Percentiles rank a stretch among this genome's conserved stretches.
phyloP scores from a whole-genome alignment of 805 yeast genomes.

The Hanseniaspora singularis region DNA sequence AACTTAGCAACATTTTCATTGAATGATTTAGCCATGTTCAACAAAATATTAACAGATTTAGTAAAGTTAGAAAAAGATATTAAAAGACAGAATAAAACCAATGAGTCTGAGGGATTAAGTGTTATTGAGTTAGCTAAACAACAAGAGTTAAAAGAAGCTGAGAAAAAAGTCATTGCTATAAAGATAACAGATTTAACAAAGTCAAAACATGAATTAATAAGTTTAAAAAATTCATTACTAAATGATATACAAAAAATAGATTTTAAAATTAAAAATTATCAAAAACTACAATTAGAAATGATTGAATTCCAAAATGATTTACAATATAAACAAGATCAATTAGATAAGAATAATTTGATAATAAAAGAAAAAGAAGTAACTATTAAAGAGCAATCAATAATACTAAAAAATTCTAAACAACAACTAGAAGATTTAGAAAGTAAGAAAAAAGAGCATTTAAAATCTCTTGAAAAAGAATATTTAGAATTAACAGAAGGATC shows the following conservation, averaged over 20 bases:
- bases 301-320: conserved; percentile 20
- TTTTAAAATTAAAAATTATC: not conserved
- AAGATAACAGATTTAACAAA: conserved; percentile 23
- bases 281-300: conserved; percentile 25
- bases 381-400: no score
- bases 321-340: not conserved
- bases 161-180: conserved; percentile 27
- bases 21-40: no score
- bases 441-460: conserved; percentile 5
- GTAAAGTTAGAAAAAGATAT: not conserved
- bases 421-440: not conserved
- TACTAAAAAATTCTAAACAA: no score
- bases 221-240: not conserved
- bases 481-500: not conserved
- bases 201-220: not conserved
- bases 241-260: conserved; percentile 2
- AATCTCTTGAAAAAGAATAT: conserved; percentile 16
- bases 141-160: conserved; percentile 20
- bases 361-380: no score
- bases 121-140: not conserved
- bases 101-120: not conserved
- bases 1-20: no score
- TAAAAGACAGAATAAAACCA: not conserved
- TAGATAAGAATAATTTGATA: no score
- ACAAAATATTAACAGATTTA: no score